Base-by-base conservation (phyloP, 202 grass and related monocot genomes). In the Panicum virgatum region DNA sequence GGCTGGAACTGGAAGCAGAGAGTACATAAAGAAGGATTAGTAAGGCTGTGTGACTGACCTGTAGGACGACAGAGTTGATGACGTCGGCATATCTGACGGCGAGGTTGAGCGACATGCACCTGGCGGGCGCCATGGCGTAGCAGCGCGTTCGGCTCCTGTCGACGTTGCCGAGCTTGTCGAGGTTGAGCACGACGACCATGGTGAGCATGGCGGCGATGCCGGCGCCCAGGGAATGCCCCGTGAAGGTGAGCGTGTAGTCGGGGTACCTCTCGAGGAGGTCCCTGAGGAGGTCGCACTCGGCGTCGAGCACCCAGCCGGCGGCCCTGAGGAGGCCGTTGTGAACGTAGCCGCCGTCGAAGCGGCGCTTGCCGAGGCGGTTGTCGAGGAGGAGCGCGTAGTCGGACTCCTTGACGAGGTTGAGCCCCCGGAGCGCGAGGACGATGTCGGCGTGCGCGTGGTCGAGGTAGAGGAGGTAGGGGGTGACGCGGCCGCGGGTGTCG, bases 301-400 rank as follows among this genome's bases (percentile, higher is more conserved):
- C 59, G 82, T 98, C 95, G 84, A 98, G 86, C 25, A 98, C 84
- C 84, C 95, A 98, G 2, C 56, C 90, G 9, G 90, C 92, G 26
- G 95, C 95, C 18, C 92, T 87, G 79, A 98, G 77, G 50, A 98
- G 88, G 14, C 95, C 92, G 66, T 98, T 98, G 85, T 98, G 95
- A 66, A 98, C 92, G 86, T 94, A 98, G 0, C 92, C 95, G 7
- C 92, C 95, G 57, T 98, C 90, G 75, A 98, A 94, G 40, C 85
- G 86, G 45, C 90, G 76, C 88, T 98, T 98, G 20, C 95, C 95
- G 45, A 97, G 89, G 22, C 90, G 87, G 60, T 94, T 97, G 76
- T 97, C 95, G 75, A 97, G 83, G 57, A 97, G 81, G 43, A 97
- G 90, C 25, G 90, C 92, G 72, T 94, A 94, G 71, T 98, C 92